Conservation (phyloP, 331 rosid species). For the Acacia concinna region DNA sequence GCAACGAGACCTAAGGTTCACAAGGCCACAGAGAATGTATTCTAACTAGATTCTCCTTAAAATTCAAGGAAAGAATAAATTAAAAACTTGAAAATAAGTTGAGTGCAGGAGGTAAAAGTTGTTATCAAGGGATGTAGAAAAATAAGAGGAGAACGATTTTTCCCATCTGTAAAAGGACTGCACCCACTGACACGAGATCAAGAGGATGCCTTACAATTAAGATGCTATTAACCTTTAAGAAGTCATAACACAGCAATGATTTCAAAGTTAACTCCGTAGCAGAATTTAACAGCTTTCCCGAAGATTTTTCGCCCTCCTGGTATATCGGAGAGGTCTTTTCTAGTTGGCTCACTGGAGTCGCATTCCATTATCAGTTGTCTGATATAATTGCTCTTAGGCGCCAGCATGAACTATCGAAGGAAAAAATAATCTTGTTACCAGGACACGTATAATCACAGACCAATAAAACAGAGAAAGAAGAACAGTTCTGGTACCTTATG, state of each 20-base stretch:
- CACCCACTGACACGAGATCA: neutral
- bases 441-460: neutral
- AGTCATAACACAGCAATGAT: neutral
- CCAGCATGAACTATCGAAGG: conserved; percentile 81
- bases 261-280: conserved; percentile 81
- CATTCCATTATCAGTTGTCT: conserved; percentile 61
- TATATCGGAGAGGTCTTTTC: conserved; percentile 53
- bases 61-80: neutral
- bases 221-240: neutral
- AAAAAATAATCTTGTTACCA: neutral
- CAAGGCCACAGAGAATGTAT: neutral
- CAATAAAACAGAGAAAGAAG: neutral
- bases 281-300: conserved; percentile 80
- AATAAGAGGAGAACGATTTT: neutral
- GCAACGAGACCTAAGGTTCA: neutral
- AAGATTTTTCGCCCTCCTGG: conserved; percentile 76
- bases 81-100: neutral
- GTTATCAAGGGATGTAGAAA: neutral
- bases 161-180: neutral
- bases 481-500: conserved; percentile 53
- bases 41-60: neutral
- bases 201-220: neutral
- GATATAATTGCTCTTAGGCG: conserved; percentile 72
- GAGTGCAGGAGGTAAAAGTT: neutral
- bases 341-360: conserved; percentile 49